A percentile compares a stretch with the other conserved stretches of the same genome.
Evolutionary conservation across 768 basidiomycete genomes (phyloP).

Genomic region (Infundibulicybe gibba): DNA sequence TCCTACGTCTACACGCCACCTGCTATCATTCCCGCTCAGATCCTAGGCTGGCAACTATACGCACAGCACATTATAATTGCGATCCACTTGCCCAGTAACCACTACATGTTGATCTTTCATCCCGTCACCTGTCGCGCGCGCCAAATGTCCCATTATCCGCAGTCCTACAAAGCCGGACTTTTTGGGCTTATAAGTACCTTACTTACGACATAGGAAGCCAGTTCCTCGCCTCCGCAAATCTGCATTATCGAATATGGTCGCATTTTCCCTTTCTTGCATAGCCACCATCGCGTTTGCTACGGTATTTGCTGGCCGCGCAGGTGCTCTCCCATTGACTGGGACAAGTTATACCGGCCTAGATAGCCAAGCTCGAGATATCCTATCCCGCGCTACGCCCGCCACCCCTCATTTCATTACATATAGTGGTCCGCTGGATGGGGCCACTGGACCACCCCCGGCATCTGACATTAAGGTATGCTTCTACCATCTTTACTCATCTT

Average conservation of each 20-base stretch:
- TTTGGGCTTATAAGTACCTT: too few species aligned
- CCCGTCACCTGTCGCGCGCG: too few species aligned
- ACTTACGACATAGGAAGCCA: too few species aligned
- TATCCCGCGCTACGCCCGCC: constrained; percentile 33
- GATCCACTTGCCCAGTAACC: too few species aligned
- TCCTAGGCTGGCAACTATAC: too few species aligned
- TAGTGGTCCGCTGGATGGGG: constrained; percentile 34
- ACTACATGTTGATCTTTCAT: too few species aligned
- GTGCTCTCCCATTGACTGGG: constrained; percentile 11
- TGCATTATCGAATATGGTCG: constrained; percentile 8
- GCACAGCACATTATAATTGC: too few species aligned
- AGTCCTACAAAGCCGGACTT: too few species aligned
- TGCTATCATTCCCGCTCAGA: too few species aligned
- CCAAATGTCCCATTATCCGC: too few species aligned
- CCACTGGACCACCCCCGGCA: constrained; percentile 42
- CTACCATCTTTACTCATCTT: neutral
- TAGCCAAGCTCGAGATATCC: constrained; percentile 24
- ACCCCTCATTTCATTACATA: constrained; percentile 52
- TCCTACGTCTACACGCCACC: too few species aligned
- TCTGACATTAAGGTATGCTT: constrained; percentile 37
- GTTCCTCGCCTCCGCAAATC: neutral
- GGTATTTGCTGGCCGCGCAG: constrained; percentile 9
- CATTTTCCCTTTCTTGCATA: constrained; percentile 8
- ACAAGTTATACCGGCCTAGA: constrained; percentile 21
- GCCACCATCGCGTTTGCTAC: constrained; percentile 12